A percentile compares a stretch with the other conserved stretches of the same genome.
phyloP scores from a whole-genome alignment of 1,139 yeast species.

The Hyphopichia khmerensis region DNA sequence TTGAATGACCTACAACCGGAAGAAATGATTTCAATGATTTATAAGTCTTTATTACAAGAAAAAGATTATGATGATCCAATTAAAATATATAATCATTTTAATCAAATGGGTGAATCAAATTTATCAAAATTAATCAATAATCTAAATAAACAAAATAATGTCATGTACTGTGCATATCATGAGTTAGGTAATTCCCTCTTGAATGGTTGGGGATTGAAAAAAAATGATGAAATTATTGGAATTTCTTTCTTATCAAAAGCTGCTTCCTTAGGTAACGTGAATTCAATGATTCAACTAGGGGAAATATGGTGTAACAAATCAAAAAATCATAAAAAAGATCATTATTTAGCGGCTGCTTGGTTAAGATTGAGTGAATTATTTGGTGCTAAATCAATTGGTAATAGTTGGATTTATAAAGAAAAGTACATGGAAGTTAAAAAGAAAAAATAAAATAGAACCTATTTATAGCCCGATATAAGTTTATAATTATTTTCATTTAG shows the following conservation, averaged over 20 bases:
- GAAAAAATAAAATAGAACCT: neutral
- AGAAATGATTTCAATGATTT: constrained; percentile 29
- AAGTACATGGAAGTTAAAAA: constrained; percentile 47
- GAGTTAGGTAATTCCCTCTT: constrained; percentile 64
- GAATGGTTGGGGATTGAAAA: constrained; percentile 59
- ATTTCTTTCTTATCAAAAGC: constrained; percentile 63
- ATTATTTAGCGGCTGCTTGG: constrained; percentile 68
- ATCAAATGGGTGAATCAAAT: constrained; percentile 23
- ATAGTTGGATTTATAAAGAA: constrained; percentile 76
- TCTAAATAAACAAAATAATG: constrained; percentile 28
- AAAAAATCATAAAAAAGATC: constrained; percentile 55
- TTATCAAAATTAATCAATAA: constrained; percentile 25
- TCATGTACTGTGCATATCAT: constrained; percentile 32
- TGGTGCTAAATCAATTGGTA: constrained; percentile 67
- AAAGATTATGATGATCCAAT: constrained; percentile 28
- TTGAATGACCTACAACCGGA: constrained; percentile 29
- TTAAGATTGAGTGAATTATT: constrained; percentile 63
- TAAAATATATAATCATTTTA: constrained; percentile 24
- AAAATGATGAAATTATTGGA: constrained; percentile 57
- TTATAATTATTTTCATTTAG: constrained; percentile 1
- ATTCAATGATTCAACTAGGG: constrained; percentile 73
- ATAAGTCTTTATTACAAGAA: constrained; percentile 4
- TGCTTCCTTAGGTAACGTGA: constrained; percentile 67
- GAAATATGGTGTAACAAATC: constrained; percentile 64
- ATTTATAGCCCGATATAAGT: neutral